Percentiles rank a stretch among this genome's conserved stretches.
Conservation (phyloP, 2,329 filamentous ascomycete genomes). For the Gremmenia infestans region DNA sequence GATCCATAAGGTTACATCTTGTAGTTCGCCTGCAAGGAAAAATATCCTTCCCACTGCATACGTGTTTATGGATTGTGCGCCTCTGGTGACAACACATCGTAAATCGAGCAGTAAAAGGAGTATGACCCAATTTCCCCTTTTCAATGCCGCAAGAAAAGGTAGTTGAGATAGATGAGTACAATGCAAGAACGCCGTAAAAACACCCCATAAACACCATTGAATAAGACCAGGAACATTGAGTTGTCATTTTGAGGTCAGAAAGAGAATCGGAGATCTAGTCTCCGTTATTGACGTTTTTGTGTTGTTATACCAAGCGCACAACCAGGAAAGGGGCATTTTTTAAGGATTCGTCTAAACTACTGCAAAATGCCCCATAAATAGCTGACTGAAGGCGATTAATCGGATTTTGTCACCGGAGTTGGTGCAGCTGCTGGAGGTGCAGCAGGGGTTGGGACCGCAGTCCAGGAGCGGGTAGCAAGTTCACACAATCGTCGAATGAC, state of each 20-base stretch:
- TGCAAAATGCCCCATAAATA: too few species aligned
- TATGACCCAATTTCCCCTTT: conserved; percentile 10
- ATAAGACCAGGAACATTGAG: not conserved
- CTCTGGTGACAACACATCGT: conserved; percentile 2
- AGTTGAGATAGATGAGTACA: conserved; percentile 11
- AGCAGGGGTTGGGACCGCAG: conserved; percentile 2
- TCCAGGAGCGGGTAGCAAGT: conserved; percentile 50
- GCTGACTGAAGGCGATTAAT: too few species aligned
- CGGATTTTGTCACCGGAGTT: conserved; percentile 2
- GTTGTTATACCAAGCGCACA: too few species aligned
- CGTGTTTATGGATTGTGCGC: conserved; percentile 3
- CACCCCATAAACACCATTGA: conserved; percentile 11
- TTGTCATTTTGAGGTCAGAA: not conserved
- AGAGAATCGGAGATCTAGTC: too few species aligned
- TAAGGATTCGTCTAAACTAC: too few species aligned
- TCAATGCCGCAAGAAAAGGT: conserved; percentile 17
- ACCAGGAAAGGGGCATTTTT: too few species aligned
- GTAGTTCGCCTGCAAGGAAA: conserved; percentile 2
- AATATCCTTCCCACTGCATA: conserved; percentile 3
- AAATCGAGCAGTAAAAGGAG: conserved; percentile 4
- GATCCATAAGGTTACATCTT: conserved; percentile 14
- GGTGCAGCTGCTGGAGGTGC: conserved; percentile 11
- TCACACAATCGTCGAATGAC: conserved; percentile 66
- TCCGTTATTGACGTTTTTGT: too few species aligned
- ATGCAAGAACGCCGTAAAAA: conserved; percentile 19